Evolutionary conservation across 331 rosid genomes (phyloP).

Genomic region (Dryas integrifolia): DNA sequence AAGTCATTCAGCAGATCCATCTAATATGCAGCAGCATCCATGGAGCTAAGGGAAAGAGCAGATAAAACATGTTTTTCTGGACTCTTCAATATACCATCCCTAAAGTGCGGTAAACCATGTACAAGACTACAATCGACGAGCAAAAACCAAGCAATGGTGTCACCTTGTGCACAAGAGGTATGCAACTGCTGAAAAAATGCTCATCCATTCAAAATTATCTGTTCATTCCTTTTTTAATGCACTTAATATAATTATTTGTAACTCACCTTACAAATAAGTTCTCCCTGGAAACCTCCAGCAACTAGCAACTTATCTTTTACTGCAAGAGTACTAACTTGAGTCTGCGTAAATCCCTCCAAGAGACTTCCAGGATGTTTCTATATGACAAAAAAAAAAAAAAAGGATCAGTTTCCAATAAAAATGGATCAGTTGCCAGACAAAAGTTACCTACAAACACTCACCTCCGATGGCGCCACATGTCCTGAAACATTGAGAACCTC

Average conservation of each 20-base stretch:
- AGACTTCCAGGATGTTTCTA: conserved; percentile 91
- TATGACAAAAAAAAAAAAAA: neutral
- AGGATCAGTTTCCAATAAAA: neutral
- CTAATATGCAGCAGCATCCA: neutral
- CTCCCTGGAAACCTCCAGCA: conserved; percentile 95
- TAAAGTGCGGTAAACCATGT: neutral
- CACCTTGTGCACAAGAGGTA: neutral
- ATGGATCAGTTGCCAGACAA: neutral
- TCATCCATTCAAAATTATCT: neutral
- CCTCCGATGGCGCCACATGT: conserved; percentile 79
- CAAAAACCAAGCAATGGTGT: neutral
- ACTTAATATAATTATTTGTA: neutral
- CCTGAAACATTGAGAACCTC: conserved; percentile 77
- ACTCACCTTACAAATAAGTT: conserved; percentile 90
- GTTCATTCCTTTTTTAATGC: neutral
- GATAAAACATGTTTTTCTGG: neutral
- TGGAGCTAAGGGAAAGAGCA: neutral
- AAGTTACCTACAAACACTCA: conserved; percentile 17
- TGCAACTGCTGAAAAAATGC: neutral
- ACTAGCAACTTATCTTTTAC: conserved; percentile 75
- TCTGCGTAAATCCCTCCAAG: conserved; percentile 81
- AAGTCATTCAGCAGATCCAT: neutral
- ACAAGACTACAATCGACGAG: neutral
- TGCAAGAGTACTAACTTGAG: conserved; percentile 78
- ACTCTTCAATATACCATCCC: neutral